These are phyloP conservation scores for Phallus indusiatus DNA, from an alignment of 768 basidiomycete genomes.

Conservation along the genomic window DNA sequence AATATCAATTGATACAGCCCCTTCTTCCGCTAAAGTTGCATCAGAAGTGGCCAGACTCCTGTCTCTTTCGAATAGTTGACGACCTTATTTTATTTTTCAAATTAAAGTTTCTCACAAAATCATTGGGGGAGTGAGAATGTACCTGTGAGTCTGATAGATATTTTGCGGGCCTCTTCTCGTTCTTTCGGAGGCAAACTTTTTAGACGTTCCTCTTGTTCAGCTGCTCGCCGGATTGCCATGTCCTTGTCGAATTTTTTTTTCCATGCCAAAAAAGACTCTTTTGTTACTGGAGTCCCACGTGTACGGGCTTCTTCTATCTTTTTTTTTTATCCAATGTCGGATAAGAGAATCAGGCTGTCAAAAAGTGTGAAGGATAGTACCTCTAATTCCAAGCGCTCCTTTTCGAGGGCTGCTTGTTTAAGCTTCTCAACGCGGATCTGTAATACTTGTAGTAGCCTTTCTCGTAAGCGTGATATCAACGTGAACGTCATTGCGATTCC, in stretches of 20 bases:
- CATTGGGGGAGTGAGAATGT: slow-evolving; percentile 16
- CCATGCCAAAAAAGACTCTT: slow-evolving; percentile 75
- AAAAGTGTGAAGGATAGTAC: slow-evolving; percentile 26
- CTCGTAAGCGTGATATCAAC: slow-evolving; percentile 75
- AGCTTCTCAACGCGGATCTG: slow-evolving; percentile 45
- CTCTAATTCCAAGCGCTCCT: slow-evolving; percentile 66
- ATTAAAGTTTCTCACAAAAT: slow-evolving; percentile 2
- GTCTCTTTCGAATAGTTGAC: slow-evolving; percentile 86
- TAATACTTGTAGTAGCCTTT: slow-evolving; percentile 60
- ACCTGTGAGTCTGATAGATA: slow-evolving; percentile 61
- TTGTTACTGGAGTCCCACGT: slow-evolving; percentile 86
- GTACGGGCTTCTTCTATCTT: slow-evolving; percentile 85
- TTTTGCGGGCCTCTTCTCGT: slow-evolving; percentile 71
- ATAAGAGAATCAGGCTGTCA: background rate
- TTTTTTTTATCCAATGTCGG: slow-evolving; percentile 22
- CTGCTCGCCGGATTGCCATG: slow-evolving; percentile 42
- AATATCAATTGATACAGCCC: slow-evolving; percentile 76
- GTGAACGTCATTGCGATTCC: slow-evolving; percentile 99
- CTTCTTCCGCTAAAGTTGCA: slow-evolving; percentile 76
- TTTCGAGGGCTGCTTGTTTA: slow-evolving; percentile 58
- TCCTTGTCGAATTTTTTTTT: slow-evolving; percentile 70
- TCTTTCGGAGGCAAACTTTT: slow-evolving; percentile 69
- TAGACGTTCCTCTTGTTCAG: slow-evolving; percentile 72
- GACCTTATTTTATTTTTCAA: slow-evolving; percentile 42
- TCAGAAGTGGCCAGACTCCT: slow-evolving; percentile 63